Conservation (phyloP, 192 early-diverging fungal genomes). For the Backusella tarrabulga region DNA sequence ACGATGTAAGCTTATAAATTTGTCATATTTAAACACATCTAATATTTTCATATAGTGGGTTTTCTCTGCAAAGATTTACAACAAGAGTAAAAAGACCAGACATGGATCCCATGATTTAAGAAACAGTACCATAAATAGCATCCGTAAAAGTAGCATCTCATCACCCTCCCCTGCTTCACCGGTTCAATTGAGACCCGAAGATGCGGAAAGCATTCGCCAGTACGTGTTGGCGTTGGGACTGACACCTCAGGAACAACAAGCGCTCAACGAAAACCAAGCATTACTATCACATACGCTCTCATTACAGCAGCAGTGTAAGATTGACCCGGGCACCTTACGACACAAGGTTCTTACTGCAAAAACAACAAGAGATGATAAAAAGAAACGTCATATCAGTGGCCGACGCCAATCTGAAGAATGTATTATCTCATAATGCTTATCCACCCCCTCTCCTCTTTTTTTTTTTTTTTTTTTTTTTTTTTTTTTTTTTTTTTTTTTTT, state of each 20-base stretch:
- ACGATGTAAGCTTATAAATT: constrained; percentile 21
- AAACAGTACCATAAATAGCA: not conserved
- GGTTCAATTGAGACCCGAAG: constrained; percentile 6
- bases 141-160: constrained; percentile 10
- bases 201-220: constrained; percentile 26
- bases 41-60: constrained; percentile 26
- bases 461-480: constrained; percentile 9
- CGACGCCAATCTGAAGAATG: constrained; percentile 15
- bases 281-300: constrained; percentile 22
- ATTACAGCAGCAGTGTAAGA: constrained; percentile 6
- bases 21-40: no score
- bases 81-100: constrained; percentile 2
- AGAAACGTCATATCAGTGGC: constrained; percentile 1
- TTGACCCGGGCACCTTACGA: constrained; percentile 11
- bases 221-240: constrained; percentile 21
- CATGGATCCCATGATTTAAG: not conserved
- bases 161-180: not conserved
- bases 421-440: constrained; percentile 6
- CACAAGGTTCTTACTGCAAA: constrained; percentile 4
- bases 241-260: constrained; percentile 28
- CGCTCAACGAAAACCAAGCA: constrained; percentile 22
- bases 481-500: no score
- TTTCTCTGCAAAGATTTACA: constrained; percentile 36
- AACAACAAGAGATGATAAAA: not conserved
- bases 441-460: not conserved